Evolutionary conservation across 805 yeast genomes (phyloP).

Genomic region (Groenewaldozyma tartarivorans): DNA sequence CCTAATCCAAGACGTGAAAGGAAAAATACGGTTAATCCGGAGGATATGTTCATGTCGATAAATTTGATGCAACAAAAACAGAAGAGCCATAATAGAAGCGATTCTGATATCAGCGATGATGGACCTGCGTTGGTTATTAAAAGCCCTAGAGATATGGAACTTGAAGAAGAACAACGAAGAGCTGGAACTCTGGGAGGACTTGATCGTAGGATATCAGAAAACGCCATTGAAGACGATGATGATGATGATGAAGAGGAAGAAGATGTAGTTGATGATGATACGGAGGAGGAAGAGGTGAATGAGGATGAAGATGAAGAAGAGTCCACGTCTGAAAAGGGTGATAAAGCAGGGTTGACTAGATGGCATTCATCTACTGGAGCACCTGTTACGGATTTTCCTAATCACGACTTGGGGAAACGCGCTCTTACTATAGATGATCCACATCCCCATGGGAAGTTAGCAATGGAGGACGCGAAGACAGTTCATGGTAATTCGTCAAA

Average conservation of each 20-base stretch:
- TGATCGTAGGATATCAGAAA: no score
- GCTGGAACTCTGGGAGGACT: neutral
- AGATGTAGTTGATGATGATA: conserved; percentile 14
- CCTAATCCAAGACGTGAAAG: conserved; percentile 28
- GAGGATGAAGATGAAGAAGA: conserved; percentile 4
- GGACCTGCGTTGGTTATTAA: conserved; percentile 73
- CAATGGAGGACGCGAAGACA: neutral
- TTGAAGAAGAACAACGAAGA: conserved; percentile 19
- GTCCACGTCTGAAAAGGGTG: neutral
- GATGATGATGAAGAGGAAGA: conserved; percentile 5
- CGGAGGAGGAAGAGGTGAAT: conserved; percentile 7
- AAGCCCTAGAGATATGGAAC: conserved; percentile 66
- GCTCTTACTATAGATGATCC: neutral
- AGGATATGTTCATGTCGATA: conserved; percentile 76
- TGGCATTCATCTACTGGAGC: neutral
- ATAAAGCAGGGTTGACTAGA: neutral
- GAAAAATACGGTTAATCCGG: conserved; percentile 51
- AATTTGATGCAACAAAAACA: conserved; percentile 52
- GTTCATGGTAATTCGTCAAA: neutral
- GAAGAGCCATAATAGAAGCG: conserved; percentile 21
- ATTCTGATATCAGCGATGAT: conserved; percentile 34
- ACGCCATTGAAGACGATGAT: conserved; percentile 18
- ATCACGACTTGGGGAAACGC: neutral
- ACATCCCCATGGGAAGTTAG: no score
- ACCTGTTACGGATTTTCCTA: neutral